Base-by-base conservation (phyloP, 306 rosid genomes). In the Dryas alaskensis region DNA sequence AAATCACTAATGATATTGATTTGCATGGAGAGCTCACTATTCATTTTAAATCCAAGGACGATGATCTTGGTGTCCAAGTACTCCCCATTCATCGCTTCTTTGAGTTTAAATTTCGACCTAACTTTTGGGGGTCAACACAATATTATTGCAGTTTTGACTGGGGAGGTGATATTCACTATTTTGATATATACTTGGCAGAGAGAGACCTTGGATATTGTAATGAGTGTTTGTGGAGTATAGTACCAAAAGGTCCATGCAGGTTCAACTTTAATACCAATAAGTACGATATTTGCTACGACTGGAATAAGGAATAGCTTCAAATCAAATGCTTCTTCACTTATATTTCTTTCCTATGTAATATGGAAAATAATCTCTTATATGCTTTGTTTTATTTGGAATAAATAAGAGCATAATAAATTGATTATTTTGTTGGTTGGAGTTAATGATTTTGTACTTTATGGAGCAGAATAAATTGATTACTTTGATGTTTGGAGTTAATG, bases 31-130 rank as follows among this genome's bases (percentile, higher is more conserved):
- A 22, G 22, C 22, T 22, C 22, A 22, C 22, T 22, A 22, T 22
- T 22, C 73, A 69, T 60, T 69, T 61, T 45, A 69, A 69, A n/a
- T 69, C 73, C 47, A 69, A 69, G 6, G 7, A 69, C 11, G 73
- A 69, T 6, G 73, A 69, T 37, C 59, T 69, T 1, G 73, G 73
- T 7, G 8, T 7, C 42, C 73, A 50, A 1, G 6, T 47, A 2
- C 17, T 69, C 17, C 17, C 25, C 4, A 25, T 17, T 11, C 13
- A 27, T 5, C 6, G 47, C 49, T 4, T 3, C 6, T 44, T 2
- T 22, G 19, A 17, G 12, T 45, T 48, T 45, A 4, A 10, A 3
- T 40, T 62, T 45, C 10, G 10, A 1, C 11, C 47, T 3, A 62
- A 13, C 10, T 66, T 66, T 2, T 19, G 39, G 39, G 37, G n/a